phyloP scores from a whole-genome alignment of 805 yeast species.

The Priceomyces castillae region DNA sequence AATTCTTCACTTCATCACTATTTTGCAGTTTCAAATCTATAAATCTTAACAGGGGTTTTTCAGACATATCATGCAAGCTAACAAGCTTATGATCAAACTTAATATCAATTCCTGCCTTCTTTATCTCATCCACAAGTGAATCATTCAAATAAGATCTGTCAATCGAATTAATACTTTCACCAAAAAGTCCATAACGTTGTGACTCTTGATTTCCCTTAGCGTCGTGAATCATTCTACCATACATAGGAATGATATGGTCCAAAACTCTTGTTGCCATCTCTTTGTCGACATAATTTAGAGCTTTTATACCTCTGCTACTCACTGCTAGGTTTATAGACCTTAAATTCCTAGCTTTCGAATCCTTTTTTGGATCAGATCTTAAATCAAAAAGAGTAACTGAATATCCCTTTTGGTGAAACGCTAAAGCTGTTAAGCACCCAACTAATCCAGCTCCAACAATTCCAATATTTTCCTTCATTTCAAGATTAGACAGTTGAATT shows the following conservation, averaged over 20 bases:
- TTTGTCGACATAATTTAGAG: conserved; percentile 61
- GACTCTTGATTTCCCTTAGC: conserved; percentile 57
- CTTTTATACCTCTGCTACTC: conserved; percentile 76
- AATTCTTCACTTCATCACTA: conserved; percentile 10
- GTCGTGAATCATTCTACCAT: conserved; percentile 88
- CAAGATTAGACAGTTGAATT: background rate
- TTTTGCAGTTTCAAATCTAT: conserved; percentile 10
- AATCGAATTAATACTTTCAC: conserved; percentile 82
- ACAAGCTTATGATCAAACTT: conserved; percentile 58
- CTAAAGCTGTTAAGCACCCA: conserved; percentile 82
- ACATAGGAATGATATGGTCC: conserved; percentile 73
- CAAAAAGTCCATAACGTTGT: conserved; percentile 76
- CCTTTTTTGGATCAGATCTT: conserved; percentile 61
- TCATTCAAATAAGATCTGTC: conserved; percentile 72
- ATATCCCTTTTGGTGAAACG: conserved; percentile 69
- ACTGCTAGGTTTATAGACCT: conserved; percentile 85
- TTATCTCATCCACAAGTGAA: conserved; percentile 59
- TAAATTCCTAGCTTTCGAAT: conserved; percentile 35
- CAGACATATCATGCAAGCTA: conserved; percentile 28
- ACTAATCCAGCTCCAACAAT: conserved; percentile 90
- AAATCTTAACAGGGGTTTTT: conserved; percentile 23
- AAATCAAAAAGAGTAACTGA: conserved; percentile 69
- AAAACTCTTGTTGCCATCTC: conserved; percentile 56
- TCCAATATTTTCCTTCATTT: conserved; percentile 30
- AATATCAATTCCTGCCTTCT: conserved; percentile 40